Evolutionary conservation across 257 asterid genomes (phyloP).

Genomic region (Ballota nigra): DNA sequence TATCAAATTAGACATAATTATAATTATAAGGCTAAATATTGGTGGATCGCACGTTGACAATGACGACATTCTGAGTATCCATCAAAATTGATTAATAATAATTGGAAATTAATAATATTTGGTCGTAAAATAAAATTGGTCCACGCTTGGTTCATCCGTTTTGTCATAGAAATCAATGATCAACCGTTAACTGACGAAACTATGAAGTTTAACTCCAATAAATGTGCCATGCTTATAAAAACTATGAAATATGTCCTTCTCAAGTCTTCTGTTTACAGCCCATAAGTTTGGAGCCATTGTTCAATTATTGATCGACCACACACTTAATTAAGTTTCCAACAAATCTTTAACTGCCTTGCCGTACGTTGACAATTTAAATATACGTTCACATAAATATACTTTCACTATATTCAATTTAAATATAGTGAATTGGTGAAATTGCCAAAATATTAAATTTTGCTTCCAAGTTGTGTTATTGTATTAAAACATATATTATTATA

Average conservation of each 20-base stretch:
- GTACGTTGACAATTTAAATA: not conserved
- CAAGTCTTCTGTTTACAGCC: conserved; percentile 21
- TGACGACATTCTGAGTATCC: too few species aligned
- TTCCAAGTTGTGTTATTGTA: too few species aligned
- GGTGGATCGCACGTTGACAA: not conserved
- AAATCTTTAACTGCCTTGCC: conserved; percentile 1
- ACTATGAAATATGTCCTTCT: conserved; percentile 19
- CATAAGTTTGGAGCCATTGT: conserved; percentile 19
- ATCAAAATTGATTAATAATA: too few species aligned
- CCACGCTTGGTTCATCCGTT: not conserved
- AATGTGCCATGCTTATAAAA: not conserved
- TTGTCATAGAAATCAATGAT: conserved; percentile 14
- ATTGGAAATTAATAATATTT: too few species aligned
- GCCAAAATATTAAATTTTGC: too few species aligned
- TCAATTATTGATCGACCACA: conserved; percentile 4
- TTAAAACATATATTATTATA: too few species aligned
- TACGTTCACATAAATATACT: too few species aligned
- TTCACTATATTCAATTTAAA: too few species aligned
- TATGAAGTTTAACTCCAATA: not conserved
- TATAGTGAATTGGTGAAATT: too few species aligned
- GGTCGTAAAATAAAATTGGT: not conserved
- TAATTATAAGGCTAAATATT: not conserved
- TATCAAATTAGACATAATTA: not conserved
- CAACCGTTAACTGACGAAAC: not conserved
- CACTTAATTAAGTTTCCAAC: not conserved